Evolutionary conservation across 306 rosid genomes (phyloP), one percentile per base, ranked within the genome.

Genomic region (Clitoria ternatea): DNA sequence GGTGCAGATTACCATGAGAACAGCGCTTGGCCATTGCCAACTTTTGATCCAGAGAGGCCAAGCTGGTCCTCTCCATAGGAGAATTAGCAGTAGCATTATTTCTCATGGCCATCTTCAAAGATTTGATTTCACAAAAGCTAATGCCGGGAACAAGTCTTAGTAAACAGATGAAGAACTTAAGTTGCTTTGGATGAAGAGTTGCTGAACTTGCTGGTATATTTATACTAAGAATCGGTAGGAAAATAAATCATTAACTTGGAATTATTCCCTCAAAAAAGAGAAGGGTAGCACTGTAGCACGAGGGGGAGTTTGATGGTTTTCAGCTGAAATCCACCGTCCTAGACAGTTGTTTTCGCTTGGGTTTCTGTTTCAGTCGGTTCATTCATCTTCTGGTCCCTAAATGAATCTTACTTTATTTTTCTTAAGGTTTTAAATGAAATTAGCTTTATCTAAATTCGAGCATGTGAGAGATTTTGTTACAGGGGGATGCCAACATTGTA

Each of bases 21-120:
- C 86, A 91, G 61, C 86, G 92, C 63, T 82, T 86, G 40, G 99
- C 97, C 91, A 95, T 15, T 78, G 98, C 92, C 57, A 91, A 69
- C 86, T 48, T 91, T 47, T 86, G 96, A 66, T 95, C 99, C 56
- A 87, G 77, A 12, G 82, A 77, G 73, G 92, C 68, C 80, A 86
- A 44, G 72, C 72, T 81, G 17, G 75, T 53, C 54, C 52, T 89
- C 69, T 91, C 91, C 11, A 89, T 36, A 61, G 89, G 81, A 54
- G 88, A 83, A 52, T 72, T 83, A 78, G 69, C 76, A 49, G 85
- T 76, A 52, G 86, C 67, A 70, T 79, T 91, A 70, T 79, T 91
- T 74, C 70, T 57, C 19, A 80, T 87, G 4, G 87, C 87, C 97
- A 89, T 90, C 65, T 68, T 78, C 39, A 42, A 47, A 66, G 43